Evolutionary conservation across 495 filamentous ascomycete genomes (phyloP).

Genomic region (Aspergillus carlsbadensis): DNA sequence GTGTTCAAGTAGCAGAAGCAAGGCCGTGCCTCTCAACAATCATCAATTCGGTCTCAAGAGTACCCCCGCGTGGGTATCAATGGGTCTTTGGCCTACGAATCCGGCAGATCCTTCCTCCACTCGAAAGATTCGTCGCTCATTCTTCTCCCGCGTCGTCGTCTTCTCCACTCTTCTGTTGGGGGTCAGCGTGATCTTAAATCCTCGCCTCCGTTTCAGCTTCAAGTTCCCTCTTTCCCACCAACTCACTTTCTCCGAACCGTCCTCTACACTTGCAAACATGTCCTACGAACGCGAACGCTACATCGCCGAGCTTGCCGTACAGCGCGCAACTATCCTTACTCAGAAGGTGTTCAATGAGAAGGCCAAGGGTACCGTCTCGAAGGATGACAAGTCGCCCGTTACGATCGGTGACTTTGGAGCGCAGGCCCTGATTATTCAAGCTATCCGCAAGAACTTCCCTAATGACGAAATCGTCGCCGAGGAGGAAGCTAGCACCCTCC

Average conservation of each 20-base stretch:
- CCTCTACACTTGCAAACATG: slow-evolving; percentile 39
- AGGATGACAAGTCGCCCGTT: slow-evolving; percentile 93
- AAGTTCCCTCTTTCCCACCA: slow-evolving; percentile 33
- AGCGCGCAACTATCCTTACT: slow-evolving; percentile 83
- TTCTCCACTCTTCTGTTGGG: slow-evolving; percentile 52
- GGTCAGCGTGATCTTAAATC: slow-evolving; percentile 43
- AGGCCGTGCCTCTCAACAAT: not conserved
- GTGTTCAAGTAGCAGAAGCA: not conserved
- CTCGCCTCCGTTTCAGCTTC: slow-evolving; percentile 42
- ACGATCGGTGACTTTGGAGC: slow-evolving; percentile 98
- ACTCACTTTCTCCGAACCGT: slow-evolving; percentile 21
- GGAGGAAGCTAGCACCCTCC: slow-evolving; percentile 81
- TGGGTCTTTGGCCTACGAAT: slow-evolving; percentile 21
- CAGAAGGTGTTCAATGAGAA: slow-evolving; percentile 90
- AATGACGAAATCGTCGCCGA: slow-evolving; percentile 89
- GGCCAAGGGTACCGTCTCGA: slow-evolving; percentile 89
- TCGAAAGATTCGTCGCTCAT: slow-evolving; percentile 31
- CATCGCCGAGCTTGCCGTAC: slow-evolving; percentile 87
- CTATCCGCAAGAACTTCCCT: slow-evolving; percentile 86
- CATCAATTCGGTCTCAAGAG: not conserved
- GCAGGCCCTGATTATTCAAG: slow-evolving; percentile 91
- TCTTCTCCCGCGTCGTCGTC: slow-evolving; percentile 33
- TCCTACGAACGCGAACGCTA: slow-evolving; percentile 78
- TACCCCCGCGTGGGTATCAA: slow-evolving; percentile 8
- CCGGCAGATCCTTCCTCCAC: slow-evolving; percentile 25